Evolutionary conservation across 192 early-diverging fungal genomes (phyloP).

Genomic region (Entomortierella lignicola): DNA sequence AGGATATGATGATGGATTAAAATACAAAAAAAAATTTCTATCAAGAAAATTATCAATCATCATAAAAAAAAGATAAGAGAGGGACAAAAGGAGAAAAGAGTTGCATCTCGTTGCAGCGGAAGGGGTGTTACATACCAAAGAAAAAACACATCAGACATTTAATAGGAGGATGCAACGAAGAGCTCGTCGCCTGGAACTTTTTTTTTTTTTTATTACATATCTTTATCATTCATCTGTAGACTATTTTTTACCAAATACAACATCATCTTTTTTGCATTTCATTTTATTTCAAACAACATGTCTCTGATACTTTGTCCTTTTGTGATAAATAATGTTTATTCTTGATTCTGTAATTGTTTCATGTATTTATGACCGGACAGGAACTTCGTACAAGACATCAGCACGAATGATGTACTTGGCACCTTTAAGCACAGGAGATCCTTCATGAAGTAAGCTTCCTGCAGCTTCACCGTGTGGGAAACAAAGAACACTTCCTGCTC

Average conservation of each 20-base stretch:
- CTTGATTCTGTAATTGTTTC: neutral
- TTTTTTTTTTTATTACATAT: too few species aligned
- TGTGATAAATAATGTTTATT: neutral
- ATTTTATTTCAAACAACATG: neutral
- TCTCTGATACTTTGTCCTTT: neutral
- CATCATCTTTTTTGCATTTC: conserved; percentile 7
- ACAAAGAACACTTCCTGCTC: conserved; percentile 49
- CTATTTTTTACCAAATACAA: neutral
- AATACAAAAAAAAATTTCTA: neutral
- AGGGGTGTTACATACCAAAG: too few species aligned
- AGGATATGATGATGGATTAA: conserved; percentile 54
- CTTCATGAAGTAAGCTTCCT: conserved; percentile 57
- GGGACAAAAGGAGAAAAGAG: too few species aligned
- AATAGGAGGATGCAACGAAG: too few species aligned
- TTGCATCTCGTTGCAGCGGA: too few species aligned
- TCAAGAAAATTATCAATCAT: too few species aligned
- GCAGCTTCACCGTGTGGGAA: conserved; percentile 51
- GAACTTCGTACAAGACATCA: conserved; percentile 59
- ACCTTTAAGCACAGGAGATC: conserved; percentile 55
- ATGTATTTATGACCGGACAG: conserved; percentile 18
- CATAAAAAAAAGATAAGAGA: too few species aligned
- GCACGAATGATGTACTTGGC: conserved; percentile 63
- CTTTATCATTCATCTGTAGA: conserved; percentile 3
- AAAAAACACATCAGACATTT: too few species aligned
- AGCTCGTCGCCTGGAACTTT: too few species aligned